phyloP scores from a whole-genome alignment of 495 filamentous ascomycete species.

The Aspergillus carlsbadensis region DNA sequence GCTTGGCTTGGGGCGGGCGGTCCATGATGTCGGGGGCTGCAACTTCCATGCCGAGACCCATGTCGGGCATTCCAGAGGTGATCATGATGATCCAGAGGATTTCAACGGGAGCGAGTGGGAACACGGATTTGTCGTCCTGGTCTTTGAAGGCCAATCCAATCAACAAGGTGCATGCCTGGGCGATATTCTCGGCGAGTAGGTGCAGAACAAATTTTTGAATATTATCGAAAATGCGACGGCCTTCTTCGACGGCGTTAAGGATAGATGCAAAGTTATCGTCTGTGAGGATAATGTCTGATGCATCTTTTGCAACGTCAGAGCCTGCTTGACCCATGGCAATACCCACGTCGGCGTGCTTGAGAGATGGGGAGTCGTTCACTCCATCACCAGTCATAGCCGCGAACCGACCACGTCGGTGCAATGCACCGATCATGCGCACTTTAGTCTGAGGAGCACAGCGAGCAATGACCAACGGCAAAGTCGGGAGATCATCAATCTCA shows the following conservation, averaged over 20 bases:
- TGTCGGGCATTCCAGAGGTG: slow-evolving; percentile 69
- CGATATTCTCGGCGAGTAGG: slow-evolving; percentile 70
- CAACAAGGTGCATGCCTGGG: slow-evolving; percentile 65
- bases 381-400: slow-evolving; percentile 85
- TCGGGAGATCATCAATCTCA: slow-evolving; percentile 64
- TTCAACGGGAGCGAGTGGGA: slow-evolving; percentile 69
- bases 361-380: slow-evolving; percentile 81
- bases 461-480: slow-evolving; percentile 67
- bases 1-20: slow-evolving; percentile 63
- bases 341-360: slow-evolving; percentile 79
- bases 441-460: slow-evolving; percentile 72
- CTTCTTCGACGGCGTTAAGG: slow-evolving; percentile 70
- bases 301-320: slow-evolving; percentile 84
- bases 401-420: slow-evolving; percentile 63
- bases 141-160: slow-evolving; percentile 75
- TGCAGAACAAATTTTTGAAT: slow-evolving; percentile 78
- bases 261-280: slow-evolving; percentile 87
- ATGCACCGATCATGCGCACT: slow-evolving; percentile 74
- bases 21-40: slow-evolving; percentile 66
- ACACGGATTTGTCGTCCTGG: slow-evolving; percentile 58
- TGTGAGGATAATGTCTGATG: slow-evolving; percentile 75
- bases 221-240: slow-evolving; percentile 71
- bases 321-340: slow-evolving; percentile 80
- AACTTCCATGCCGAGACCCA: slow-evolving; percentile 71
- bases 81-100: slow-evolving; percentile 81